Base-by-base conservation (phyloP, 139 green algal genomes). In the Penium margaritaceum region DNA sequence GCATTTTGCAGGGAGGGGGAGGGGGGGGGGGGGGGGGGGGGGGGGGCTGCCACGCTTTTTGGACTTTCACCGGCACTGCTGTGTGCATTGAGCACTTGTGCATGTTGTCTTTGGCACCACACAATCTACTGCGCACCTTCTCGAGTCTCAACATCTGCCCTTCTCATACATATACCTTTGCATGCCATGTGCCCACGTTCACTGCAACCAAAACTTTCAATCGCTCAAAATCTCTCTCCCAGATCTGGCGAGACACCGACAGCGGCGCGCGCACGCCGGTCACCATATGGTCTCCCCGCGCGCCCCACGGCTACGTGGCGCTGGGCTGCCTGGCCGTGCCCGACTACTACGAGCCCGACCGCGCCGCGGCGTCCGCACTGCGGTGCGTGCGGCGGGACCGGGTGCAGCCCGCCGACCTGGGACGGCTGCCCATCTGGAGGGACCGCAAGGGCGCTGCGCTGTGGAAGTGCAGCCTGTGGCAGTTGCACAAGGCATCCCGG, bases 201-300 rank as follows among this genome's bases (percentile, higher is more conserved):
- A n/a, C n/a, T n/a, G n/a, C n/a, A n/a, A n/a, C n/a, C n/a, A n/a
- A n/a, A n/a, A n/a, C n/a, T n/a, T n/a, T n/a, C n/a, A n/a, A n/a
- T n/a, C n/a, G n/a, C n/a, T n/a, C n/a, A n/a, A n/a, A n/a, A n/a
- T n/a, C 65, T 64, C 67, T 19, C 43, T 68, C 78, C 12, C 82
- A 96, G 21, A 77, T 96, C 9, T 96, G 88, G 85, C 84, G 90
- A 2, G 79, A 88, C 76, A 87, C 84, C 1, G 70, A 77, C 33
- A 60, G 70, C 30, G 54, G 70, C 35, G 78, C 73, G 7, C 37
- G 57, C 27, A 57, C 29, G 5, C 79, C 84, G 0, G 67, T 96
- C 12, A 93, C 86, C 0, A 72, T 95, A 24, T 96, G 90, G 90
- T 76, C 83, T 72, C 90, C 90, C 0, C 66, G 91, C 14, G 38